These are phyloP conservation scores for Aspergillus melleus DNA, from an alignment of 2,329 filamentous ascomycete genomes.

Conservation along the genomic window DNA sequence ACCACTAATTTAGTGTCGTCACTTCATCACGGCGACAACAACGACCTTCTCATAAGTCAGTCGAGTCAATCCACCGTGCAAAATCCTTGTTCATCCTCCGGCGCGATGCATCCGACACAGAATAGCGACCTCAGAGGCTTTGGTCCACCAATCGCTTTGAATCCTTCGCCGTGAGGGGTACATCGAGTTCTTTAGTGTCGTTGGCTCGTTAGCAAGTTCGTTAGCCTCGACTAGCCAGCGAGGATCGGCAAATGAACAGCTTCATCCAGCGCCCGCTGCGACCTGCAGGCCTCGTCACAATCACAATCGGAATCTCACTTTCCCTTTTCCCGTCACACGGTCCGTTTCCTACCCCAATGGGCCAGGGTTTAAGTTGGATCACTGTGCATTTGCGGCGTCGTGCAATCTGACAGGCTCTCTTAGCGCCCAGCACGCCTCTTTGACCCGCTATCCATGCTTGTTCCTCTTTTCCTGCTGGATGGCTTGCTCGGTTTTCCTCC, in stretches of 20 bases:
- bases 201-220: background rate
- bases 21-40: background rate
- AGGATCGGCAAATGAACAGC: conserved; percentile 16
- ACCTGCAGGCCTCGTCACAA: conserved; percentile 33
- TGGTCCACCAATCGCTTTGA: background rate
- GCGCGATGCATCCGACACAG: background rate
- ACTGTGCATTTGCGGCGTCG: background rate
- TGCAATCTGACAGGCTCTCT: conserved; percentile 10
- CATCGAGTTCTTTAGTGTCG: background rate
- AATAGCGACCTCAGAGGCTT: background rate
- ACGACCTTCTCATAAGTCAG: background rate
- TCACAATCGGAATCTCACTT: conserved; percentile 28
- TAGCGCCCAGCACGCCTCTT: conserved; percentile 14
- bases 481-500: background rate
- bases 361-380: conserved; percentile 4
- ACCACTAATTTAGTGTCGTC: background rate
- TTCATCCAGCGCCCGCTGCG: background rate
- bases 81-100: background rate
- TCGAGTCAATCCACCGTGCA: background rate
- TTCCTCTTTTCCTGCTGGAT: conserved; percentile 5
- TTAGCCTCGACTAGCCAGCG: conserved; percentile 3
- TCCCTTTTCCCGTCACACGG: conserved; percentile 21
- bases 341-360: conserved; percentile 8
- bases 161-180: background rate
- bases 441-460: conserved; percentile 9